Evolutionary conservation across 2,329 filamentous ascomycete genomes (phyloP).

Genomic region (Epichloe coenophiala): DNA sequence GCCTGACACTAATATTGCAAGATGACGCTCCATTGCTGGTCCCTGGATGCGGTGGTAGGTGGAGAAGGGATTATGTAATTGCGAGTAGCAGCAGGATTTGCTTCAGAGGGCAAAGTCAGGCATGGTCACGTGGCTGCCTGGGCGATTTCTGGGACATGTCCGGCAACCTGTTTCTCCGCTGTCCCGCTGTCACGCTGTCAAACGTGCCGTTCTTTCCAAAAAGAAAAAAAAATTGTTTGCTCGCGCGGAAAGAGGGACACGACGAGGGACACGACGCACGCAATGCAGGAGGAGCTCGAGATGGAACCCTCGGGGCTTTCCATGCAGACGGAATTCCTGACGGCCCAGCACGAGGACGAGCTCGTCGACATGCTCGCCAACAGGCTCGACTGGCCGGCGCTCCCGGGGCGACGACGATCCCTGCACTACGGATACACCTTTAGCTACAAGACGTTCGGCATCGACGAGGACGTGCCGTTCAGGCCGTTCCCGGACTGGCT

Average conservation of each 20-base stretch:
- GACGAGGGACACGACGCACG: neutral
- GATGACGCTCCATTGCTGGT: no score
- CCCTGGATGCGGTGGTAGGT: no score
- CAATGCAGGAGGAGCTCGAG: constrained; percentile 13
- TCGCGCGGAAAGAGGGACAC: no score
- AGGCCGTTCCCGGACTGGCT: constrained; percentile 39
- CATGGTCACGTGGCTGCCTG: neutral
- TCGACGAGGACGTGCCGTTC: constrained; percentile 31
- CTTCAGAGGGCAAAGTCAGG: no score
- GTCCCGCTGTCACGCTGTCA: no score
- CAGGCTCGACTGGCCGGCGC: constrained; percentile 3
- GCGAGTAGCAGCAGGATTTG: no score
- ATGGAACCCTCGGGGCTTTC: constrained; percentile 23
- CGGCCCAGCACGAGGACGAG: constrained; percentile 26
- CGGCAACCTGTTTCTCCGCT: no score
- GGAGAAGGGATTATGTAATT: no score
- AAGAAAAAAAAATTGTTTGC: no score
- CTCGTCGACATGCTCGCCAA: constrained; percentile 20
- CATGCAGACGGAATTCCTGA: constrained; percentile 34
- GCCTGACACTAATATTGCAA: no score
- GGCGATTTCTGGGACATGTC: no score
- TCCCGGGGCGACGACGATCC: constrained; percentile 5
- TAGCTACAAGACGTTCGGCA: constrained; percentile 43
- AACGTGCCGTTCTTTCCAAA: no score
- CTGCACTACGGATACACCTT: constrained; percentile 42